These are phyloP conservation scores for Phlyctochytrium planicorne DNA, from an alignment of 192 early-diverging fungal genomes.

Conservation along the genomic window DNA sequence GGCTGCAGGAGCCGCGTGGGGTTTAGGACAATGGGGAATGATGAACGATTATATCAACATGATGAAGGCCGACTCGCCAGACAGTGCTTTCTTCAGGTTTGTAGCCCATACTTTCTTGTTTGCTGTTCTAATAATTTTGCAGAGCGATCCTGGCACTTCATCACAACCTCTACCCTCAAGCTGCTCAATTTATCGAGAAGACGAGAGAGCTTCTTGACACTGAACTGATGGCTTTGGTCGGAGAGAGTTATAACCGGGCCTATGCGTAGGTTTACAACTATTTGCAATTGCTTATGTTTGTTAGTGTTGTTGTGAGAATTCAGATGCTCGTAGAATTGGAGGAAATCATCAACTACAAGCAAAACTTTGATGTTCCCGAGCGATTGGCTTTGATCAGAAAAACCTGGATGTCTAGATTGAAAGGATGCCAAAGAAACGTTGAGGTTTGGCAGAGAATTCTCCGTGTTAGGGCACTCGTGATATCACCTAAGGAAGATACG, in stretches of 20 bases:
- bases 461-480: conserved; percentile 81
- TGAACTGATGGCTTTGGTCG: conserved; percentile 79
- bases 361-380: conserved; percentile 75
- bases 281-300: not conserved
- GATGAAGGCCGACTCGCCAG: conserved; percentile 75
- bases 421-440: conserved; percentile 88
- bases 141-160: conserved; percentile 81
- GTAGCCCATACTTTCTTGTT: not conserved
- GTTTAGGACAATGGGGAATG: conserved; percentile 77
- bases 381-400: conserved; percentile 69
- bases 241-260: conserved; percentile 92
- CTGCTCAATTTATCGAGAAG: conserved; percentile 71
- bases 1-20: conserved; percentile 94
- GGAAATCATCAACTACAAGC: conserved; percentile 91
- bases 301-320: conserved; percentile 78
- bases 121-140: not conserved
- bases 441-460: conserved; percentile 94
- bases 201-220: conserved; percentile 82
- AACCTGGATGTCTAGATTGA: conserved; percentile 88
- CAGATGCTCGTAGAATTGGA: conserved; percentile 98
- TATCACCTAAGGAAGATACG: conserved; percentile 88
- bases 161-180: conserved; percentile 71
- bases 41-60: conserved; percentile 89
- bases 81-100: conserved; percentile 73
- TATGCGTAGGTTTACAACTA: conserved; percentile 57